These are phyloP conservation scores for Malus hybrid DNA, from an alignment of 331 rosid genomes.

Conservation along the genomic window DNA sequence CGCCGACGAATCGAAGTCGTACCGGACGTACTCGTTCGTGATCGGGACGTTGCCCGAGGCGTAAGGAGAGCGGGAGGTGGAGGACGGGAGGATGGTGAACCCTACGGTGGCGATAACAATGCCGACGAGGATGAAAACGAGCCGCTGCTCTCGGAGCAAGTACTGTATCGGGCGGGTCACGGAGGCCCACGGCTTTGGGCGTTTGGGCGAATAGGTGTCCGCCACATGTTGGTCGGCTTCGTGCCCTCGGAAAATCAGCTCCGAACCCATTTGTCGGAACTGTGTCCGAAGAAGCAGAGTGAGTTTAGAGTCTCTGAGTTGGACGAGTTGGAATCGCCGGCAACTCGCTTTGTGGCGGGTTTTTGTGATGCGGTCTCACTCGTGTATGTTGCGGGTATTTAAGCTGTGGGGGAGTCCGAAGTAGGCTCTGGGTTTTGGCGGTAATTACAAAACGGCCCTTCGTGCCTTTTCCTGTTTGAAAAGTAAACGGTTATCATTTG, in stretches of 20 bases:
- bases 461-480: too few species aligned
- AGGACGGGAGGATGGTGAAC: constrained; percentile 48
- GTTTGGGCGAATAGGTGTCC: constrained; percentile 73
- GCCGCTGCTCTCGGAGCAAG: constrained; percentile 77
- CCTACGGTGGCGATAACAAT: constrained; percentile 54
- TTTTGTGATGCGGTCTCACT: background rate
- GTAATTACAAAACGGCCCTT: too few species aligned
- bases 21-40: constrained; percentile 20
- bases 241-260: constrained; percentile 79
- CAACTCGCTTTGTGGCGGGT: constrained; percentile 33
- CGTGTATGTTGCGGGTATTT: constrained; percentile 5
- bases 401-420: background rate
- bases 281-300: background rate
- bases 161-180: constrained; percentile 54
- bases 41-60: constrained; percentile 3
- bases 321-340: constrained; percentile 15
- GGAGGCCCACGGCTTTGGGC: constrained; percentile 63
- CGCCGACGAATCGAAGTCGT: constrained; percentile 16
- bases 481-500: too few species aligned
- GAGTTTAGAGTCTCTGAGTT: background rate
- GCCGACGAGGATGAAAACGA: constrained; percentile 66
- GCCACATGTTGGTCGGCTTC: constrained; percentile 44
- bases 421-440: too few species aligned
- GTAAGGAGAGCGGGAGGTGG: background rate
- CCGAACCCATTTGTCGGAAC: constrained; percentile 49